Conservation (phyloP, 495 filamentous ascomycete species). For the Podospora fimiseda region DNA sequence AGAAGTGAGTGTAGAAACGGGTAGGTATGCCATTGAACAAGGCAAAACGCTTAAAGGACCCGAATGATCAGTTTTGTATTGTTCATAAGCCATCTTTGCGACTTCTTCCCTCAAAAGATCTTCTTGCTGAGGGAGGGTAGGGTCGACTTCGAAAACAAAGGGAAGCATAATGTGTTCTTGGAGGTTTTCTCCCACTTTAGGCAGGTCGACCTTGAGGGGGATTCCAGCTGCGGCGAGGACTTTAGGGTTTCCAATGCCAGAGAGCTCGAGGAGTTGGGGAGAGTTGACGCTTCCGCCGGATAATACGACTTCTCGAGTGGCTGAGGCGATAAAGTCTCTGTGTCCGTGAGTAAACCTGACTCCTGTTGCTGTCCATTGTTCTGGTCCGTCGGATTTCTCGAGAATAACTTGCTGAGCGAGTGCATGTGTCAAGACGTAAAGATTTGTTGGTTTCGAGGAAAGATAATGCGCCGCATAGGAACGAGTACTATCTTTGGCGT, state of each 20-base stretch:
- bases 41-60: constrained; percentile 24
- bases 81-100: constrained; percentile 12
- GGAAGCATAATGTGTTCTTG: constrained; percentile 45
- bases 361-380: constrained; percentile 35
- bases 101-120: constrained; percentile 25
- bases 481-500: constrained; percentile 30
- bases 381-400: constrained; percentile 6
- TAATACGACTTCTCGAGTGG: constrained; percentile 46
- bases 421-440: constrained; percentile 36
- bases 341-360: constrained; percentile 37
- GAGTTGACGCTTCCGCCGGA: constrained; percentile 46
- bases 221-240: constrained; percentile 40
- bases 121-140: constrained; percentile 35
- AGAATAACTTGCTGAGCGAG: constrained; percentile 34
- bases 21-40: constrained; percentile 41
- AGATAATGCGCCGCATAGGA: constrained; percentile 42
- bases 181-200: constrained; percentile 50
- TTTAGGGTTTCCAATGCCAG: constrained; percentile 43
- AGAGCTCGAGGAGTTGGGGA: constrained; percentile 52
- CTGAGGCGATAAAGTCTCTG: constrained; percentile 20
- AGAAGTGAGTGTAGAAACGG: constrained; percentile 33
- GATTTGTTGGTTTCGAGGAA: constrained; percentile 33
- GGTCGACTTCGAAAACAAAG: constrained; percentile 41
- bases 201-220: constrained; percentile 35
- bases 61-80: constrained; percentile 11